Evolutionary conservation across 225 moss, liverwort and hornwort genomes (phyloP), one percentile per base, ranked within the genome.

Genomic region (Climacium dendroides): DNA sequence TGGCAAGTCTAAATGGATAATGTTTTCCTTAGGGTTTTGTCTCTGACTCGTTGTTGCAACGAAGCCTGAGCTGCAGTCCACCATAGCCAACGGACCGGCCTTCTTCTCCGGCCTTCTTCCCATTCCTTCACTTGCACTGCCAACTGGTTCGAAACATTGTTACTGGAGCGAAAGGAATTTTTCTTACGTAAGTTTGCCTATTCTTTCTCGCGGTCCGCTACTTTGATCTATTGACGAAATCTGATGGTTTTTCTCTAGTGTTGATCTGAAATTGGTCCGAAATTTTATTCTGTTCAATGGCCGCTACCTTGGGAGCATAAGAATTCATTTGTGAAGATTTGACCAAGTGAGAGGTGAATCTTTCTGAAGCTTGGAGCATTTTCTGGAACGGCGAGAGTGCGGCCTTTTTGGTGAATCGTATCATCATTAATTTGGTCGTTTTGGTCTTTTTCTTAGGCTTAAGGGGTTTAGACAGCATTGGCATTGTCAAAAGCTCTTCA

Each of bases 1-100:
- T 34, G 1, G 54, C n/a, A 24, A 50, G 52, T 14, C 1, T 34
- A 63, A 80, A 22, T 82, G 90, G 90, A 90, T 90, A 90, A 88
- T 90, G 88, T 82, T 86, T 45, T 41, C 26, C 11, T 23, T 32
- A 82, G 90, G 90, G 88, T 85, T 90, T 85, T 78, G 57, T 22
- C 26, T 19, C 43, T 35, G 35, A 0, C 14, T 69, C 50, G 62
- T 11, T 62, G 26, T 54, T 13, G 87, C 88, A 78, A 54, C 85
- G 77, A 61, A 48, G 35, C 45, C 37, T 48, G 57, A 71, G 67
- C 90, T 85, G 25, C 78, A 17, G 85, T 85, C 77, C 78, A 39
- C 90, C 90, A 88, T 85, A 88, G 88, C 90, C 78, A 82, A 54
- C 54, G 54, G 54, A 54, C 54, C 54, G 3, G 54, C 15, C 52